Base-by-base conservation (phyloP, 108 stramenopile species). In the Pseudonitzschia multistriata region DNA sequence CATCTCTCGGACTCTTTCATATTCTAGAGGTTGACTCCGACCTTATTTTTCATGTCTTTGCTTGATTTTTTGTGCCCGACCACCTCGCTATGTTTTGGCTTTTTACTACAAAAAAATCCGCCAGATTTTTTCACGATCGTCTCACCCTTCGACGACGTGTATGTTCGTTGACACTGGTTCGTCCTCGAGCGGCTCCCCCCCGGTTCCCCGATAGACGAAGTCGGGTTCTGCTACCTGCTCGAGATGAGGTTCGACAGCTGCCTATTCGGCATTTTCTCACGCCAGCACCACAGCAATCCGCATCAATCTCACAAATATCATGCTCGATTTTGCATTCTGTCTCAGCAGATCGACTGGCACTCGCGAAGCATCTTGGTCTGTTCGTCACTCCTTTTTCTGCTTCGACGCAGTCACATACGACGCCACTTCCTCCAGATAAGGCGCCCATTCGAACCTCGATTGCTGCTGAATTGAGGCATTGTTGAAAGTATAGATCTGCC, bases 161-260 rank as follows among this genome's bases (percentile, higher is more conserved):
- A n/a, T n/a, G n/a, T n/a, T n/a, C n/a, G n/a, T n/a, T n/a, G n/a
- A n/a, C n/a, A n/a, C n/a, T n/a, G n/a, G n/a, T n/a, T n/a, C n/a
- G n/a, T n/a, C n/a, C n/a, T n/a, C 54, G 27, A 13, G 54, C 54
- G 54, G 54, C 54, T n/a, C 54, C 54, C 29, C 54, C 54, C 10
- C 54, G 54, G 27, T 28, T 55, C 42, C 42, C 42, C 7, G 29
- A 30, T n/a, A 55, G 22, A 14, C 54, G 54, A 13, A 62, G 61
- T 10, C 10, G 8, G 0, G 19, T 62, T 10, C 33, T 35, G 7
- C 8, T 33, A 14, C 35, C 61, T 13, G 61, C 17, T 15, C 61
- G 30, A n/a, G 61, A 28, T 3, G 42, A 2, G 3, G 33, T 39
- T 14, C 61, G 30, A 36, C 61, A 62, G 10, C 10, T 14, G 3